Conservation (phyloP, 169 alveolate genomes). For the Cryptosporidium ryanae region DNA sequence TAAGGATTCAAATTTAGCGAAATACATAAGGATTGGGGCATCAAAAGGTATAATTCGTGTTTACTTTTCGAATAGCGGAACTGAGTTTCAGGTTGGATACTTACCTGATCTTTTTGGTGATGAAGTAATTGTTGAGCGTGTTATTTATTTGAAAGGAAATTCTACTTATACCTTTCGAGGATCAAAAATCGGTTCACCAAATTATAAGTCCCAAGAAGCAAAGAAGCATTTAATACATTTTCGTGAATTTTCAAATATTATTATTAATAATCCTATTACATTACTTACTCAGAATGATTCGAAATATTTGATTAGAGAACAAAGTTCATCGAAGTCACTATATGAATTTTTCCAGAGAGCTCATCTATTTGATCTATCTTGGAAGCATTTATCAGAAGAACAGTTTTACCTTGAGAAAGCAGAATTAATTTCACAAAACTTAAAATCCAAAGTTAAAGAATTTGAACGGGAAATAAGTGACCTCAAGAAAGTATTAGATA, state of each 20-base stretch:
- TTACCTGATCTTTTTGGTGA: constrained; percentile 49
- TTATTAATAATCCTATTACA: constrained; percentile 58
- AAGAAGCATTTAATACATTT: constrained; percentile 25
- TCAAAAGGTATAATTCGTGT: constrained; percentile 39
- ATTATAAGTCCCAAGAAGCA: constrained; percentile 26
- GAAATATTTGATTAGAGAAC: constrained; percentile 67
- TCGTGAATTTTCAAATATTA: constrained; percentile 55
- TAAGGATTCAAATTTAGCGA: constrained; percentile 26
- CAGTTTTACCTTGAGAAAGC: constrained; percentile 57
- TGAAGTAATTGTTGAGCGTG: constrained; percentile 59
- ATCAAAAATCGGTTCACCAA: constrained; percentile 40
- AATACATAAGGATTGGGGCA: constrained; percentile 49
- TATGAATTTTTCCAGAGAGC: constrained; percentile 70
- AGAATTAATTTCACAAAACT: constrained; percentile 8
- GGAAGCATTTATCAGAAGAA: constrained; percentile 49
- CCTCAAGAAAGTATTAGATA: neutral
- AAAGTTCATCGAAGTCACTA: constrained; percentile 50
- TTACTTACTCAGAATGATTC: constrained; percentile 54
- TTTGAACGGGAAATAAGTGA: constrained; percentile 13
- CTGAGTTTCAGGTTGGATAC: constrained; percentile 11
- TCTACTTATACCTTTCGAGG: constrained; percentile 36
- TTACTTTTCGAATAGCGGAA: constrained; percentile 26
- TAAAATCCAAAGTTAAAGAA: neutral
- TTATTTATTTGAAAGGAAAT: constrained; percentile 43
- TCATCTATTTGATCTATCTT: constrained; percentile 52